phyloP scores from a whole-genome alignment of 2,329 filamentous ascomycete species.

The Cercospora berteroae region DNA sequence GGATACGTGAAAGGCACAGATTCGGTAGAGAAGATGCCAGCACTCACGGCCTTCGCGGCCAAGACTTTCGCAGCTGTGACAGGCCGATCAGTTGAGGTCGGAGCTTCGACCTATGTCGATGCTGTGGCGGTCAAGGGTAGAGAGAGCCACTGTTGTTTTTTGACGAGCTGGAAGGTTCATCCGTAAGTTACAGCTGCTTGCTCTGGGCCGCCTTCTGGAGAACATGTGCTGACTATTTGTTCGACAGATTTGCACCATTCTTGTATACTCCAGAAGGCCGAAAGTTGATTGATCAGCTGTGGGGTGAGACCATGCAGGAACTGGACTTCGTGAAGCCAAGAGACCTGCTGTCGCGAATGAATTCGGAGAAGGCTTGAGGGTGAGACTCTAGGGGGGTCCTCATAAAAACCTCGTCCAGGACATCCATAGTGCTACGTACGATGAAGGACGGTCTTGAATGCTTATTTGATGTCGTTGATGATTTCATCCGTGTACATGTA shows the following conservation, averaged over 20 bases:
- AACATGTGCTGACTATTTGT: neutral
- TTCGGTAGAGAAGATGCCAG: conserved; percentile 6
- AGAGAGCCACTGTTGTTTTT: conserved; percentile 17
- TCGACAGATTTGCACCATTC: neutral
- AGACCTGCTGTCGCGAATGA: neutral
- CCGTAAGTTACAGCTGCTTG: conserved; percentile 8
- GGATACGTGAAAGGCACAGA: conserved; percentile 17
- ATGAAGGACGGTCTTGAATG: neutral
- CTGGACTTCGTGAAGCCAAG: neutral
- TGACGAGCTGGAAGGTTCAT: conserved; percentile 13
- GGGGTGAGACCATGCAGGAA: conserved; percentile 2
- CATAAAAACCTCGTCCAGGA: neutral
- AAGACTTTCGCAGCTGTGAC: conserved; percentile 9
- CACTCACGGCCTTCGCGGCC: neutral
- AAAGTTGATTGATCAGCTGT: neutral
- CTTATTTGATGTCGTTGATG: neutral
- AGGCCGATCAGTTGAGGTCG: conserved; percentile 7
- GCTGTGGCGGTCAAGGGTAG: conserved; percentile 13
- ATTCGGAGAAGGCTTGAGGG: neutral
- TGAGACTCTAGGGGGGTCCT: too few relatives aligned
- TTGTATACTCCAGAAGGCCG: neutral
- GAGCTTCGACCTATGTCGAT: conserved; percentile 17
- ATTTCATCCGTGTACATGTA: neutral
- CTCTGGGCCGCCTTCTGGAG: too few relatives aligned
- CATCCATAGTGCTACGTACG: neutral